Percentiles rank a stretch among this genome's conserved stretches.
phyloP scores from a whole-genome alignment of 768 basidiomycete genomes.

The Punctularia strigosozonata region DNA sequence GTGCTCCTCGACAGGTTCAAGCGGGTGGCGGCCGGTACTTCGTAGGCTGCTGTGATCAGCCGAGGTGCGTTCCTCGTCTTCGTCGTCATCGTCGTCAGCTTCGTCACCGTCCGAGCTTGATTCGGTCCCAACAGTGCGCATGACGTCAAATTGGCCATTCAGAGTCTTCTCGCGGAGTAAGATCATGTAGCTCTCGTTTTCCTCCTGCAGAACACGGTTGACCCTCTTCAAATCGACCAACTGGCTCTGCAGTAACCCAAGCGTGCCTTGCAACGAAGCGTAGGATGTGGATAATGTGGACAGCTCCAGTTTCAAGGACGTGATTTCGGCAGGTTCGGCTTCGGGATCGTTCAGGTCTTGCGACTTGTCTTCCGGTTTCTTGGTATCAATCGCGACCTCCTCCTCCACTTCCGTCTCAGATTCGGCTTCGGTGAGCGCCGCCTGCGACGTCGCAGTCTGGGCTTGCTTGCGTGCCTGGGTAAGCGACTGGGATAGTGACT shows the following conservation, averaged over 20 bases:
- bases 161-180: constrained; percentile 85
- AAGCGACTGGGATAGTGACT: constrained; percentile 66
- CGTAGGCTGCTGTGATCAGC: constrained; percentile 42
- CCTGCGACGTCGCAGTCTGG: constrained; percentile 17
- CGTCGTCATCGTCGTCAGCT: constrained; percentile 13
- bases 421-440: constrained; percentile 17
- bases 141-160: constrained; percentile 75
- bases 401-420: constrained; percentile 32
- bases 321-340: constrained; percentile 80
- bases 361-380: constrained; percentile 14
- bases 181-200: constrained; percentile 96
- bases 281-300: constrained; percentile 83
- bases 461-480: constrained; percentile 53
- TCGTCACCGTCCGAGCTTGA: constrained; percentile 13
- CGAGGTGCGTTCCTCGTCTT: constrained; percentile 29
- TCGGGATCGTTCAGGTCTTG: constrained; percentile 54
- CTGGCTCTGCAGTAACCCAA: constrained; percentile 76
- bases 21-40: constrained; percentile 42
- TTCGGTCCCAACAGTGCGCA: constrained; percentile 43
- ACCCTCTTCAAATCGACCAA: constrained; percentile 80
- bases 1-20: constrained; percentile 37
- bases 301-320: constrained; percentile 69
- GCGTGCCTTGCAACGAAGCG: constrained; percentile 69
- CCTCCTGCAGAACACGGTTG: constrained; percentile 83
- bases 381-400: constrained; percentile 18